Base-by-base conservation (phyloP, 2,329 filamentous ascomycete species). In the Arthrobotrys pseudoclavata region DNA sequence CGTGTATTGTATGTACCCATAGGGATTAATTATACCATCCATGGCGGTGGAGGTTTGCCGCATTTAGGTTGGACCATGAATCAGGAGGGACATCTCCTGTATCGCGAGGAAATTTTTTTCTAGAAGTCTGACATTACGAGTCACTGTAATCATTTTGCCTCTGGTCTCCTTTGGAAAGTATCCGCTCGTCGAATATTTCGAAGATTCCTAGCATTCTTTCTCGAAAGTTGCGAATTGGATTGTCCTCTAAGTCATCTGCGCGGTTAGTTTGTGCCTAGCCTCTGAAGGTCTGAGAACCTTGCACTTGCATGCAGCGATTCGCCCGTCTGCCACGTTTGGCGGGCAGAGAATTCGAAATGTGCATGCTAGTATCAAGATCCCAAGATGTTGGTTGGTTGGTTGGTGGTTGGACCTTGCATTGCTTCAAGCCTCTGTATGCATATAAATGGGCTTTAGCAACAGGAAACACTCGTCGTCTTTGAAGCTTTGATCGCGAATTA, bases 321-420 rank as follows among this genome's bases (percentile, higher is more conserved):
- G 47, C 57, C 60, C 57, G 42, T 48, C 66, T 71, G 68, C 68
- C 68, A 71, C 47, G 68, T 71, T 71, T 70, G 34, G 9, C 55
- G 57, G 37, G 67, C 55, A 55, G 34, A 34, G 52, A 45, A 55
- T 55, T 67, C 63, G 63, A 67, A 67, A 67, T 48, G 55, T 60
- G 55, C 34, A 42, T 42, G 20, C n/a, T 60, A 9, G 2, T 4
- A 60, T 60, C 18, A 60, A 26, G 31, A 15, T 13, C 55, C 29
- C 18, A 18, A 34, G 31, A 26, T 42, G 22, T 50, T 50, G 20
- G 10, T 50, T 50, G 20, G 47, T 50, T 50, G 22, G 47, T 45
- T 50, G 22, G 15, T 12, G 4, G 20, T 12, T 40, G 13, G 37
- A 40, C 47, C 50, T 24, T 29, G 50, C 15, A n/a, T 31, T 18